Evolutionary conservation across 805 yeast genomes (phyloP), one percentile per base, ranked within the genome.

Genomic region (Metschnikowia peoriensis): DNA sequence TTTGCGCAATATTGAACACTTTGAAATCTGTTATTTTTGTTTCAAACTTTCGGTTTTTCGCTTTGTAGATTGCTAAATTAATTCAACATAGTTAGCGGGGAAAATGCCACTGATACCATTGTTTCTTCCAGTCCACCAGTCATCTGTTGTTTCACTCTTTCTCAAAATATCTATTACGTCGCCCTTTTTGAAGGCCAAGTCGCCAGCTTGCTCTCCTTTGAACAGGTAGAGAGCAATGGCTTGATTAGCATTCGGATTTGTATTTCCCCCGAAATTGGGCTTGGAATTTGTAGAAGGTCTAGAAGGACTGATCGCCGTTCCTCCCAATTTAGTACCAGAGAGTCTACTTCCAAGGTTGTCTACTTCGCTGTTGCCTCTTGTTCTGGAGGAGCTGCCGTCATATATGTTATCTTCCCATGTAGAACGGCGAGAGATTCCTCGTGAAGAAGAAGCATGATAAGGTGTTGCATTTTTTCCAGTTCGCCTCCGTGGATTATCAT

Each of bases 61-160:
- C 35, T 32, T 10, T 32, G 12, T 32, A 6, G 35, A 12, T 32
- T 34, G 11, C 38, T 43, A 86, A 49, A 84, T 81, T 62, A 92
- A 70, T 66, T 92, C 96, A 41, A 93, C 97, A 66, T 93, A 93
- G 68, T 93, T 93, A 2, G 99, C 99, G 9, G 99, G 99, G 80
- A 93, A 93, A 22, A 92, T 92, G 41, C 99, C 99, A 62, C 89
- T 89, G 55, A 72, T 72, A 11, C 96, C 93, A 60, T 88, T 88
- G 50, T 84, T 75, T 66, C 88, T 84, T 28, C 99, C 99, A 0
- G 97, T 90, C 99, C 99, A 94, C 99, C 99, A 94, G 68, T 94
- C 98, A 67, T 94, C 96, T 46, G 84, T 82, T 12, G 97, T 86
- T 8, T 88, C 92, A 9, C 94, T 84, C 69, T 88, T 89, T 69